These are phyloP conservation scores for Acorus calamus DNA, from an alignment of 106 monocot genomes.

Conservation along the genomic window DNA sequence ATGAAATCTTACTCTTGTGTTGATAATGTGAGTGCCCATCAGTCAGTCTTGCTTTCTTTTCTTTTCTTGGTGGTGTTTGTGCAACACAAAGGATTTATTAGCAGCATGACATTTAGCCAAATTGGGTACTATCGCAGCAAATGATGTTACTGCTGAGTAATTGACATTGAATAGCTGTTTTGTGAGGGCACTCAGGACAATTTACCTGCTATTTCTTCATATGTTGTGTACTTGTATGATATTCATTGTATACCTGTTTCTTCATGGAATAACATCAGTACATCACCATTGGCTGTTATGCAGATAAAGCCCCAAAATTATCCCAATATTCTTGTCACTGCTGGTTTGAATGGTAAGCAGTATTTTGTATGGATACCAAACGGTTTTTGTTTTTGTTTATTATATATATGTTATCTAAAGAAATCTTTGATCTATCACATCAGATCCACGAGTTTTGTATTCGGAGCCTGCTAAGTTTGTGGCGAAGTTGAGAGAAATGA, in stretches of 20 bases:
- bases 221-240: too few relatives aligned
- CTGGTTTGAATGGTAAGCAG: conserved; percentile 82
- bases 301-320: conserved; percentile 79
- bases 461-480: conserved; percentile 95
- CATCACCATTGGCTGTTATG: conserved; percentile 8
- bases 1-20: conserved; percentile 91
- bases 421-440: neutral
- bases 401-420: neutral
- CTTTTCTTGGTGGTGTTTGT: neutral
- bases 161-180: too few relatives aligned
- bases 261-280: too few relatives aligned
- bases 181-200: too few relatives aligned
- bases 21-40: conserved; percentile 71
- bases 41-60: neutral
- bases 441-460: conserved; percentile 88
- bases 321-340: conserved; percentile 87
- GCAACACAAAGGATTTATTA: too few relatives aligned
- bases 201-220: too few relatives aligned
- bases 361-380: neutral
- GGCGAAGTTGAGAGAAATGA: conserved; percentile 73
- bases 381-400: neutral
- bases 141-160: too few relatives aligned
- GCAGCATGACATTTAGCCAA: too few relatives aligned
- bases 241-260: too few relatives aligned
- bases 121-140: too few relatives aligned